Evolutionary conservation across 1,284 basidiomycete species (phyloP), one percentile per base, ranked within the genome.

Genomic region (Chalciporus sp.): DNA sequence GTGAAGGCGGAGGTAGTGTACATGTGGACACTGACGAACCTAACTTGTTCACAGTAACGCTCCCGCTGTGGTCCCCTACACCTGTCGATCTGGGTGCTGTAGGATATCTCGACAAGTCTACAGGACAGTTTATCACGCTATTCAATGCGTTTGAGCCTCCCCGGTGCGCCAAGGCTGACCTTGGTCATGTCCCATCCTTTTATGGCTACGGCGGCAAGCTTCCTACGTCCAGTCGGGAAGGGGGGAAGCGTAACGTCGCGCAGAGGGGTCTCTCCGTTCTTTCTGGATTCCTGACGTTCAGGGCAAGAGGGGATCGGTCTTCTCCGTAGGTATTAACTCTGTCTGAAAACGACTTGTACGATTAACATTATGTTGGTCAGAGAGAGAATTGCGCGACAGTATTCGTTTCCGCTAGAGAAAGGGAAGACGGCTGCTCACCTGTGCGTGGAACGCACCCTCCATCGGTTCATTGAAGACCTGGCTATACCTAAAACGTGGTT

Each of bases 401-500:
- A 85, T 56, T 71, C 83, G 9, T 84, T 82, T 58, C 78, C 82
- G 2, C 71, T 92, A 40, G 76, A 81, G 9, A 77, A 79, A 17
- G 84, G 86, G 2, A 86, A 85, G 66, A 84, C 84, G 61, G 73
- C 80, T 17, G 86, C 90, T 1, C 77, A 84, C 52, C 63, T 92
- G 41, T 84, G 82, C 57, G 78, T 84, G 0, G 90, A 92, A 62
- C 76, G 82, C 40, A 86, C 85, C 2, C 74, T 82, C 51, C 89
- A 90, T 64, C 77, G 77, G 16, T 91, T 86, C 62, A 76, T 91
- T 58, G 77, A 83, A 43, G 75, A 78, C 28, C 65, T 87, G 27
- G 77, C 81, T 19, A 79, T 80, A 14, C 82, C 88, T 0, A 86
- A 83, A 66, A 78, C 72, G 53, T 92, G 90, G 86, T 86, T 93